Evolutionary conservation across 805 yeast species (phyloP).

Genomic region (Hanseniaspora lachancei): DNA sequence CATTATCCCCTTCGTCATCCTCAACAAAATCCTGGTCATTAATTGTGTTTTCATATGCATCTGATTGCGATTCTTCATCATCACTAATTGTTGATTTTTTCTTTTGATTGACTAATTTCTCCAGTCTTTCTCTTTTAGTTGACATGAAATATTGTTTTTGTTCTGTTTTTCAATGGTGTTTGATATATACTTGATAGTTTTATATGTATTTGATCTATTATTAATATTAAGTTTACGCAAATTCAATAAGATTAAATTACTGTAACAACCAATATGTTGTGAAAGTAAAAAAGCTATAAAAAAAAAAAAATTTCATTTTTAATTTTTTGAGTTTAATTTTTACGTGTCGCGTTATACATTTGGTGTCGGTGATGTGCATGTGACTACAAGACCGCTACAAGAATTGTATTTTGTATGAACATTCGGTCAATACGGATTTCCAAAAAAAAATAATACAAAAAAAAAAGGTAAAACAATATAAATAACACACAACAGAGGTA

Average conservation of each 20-base stretch:
- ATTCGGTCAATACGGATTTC: too few species aligned
- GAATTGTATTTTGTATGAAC: too few species aligned
- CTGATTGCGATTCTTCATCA: not conserved
- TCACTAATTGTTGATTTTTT: not conserved
- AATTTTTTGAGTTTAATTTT: not conserved
- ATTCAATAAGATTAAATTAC: too few species aligned
- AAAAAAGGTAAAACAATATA: not conserved
- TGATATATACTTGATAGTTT: too few species aligned
- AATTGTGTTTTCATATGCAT: not conserved
- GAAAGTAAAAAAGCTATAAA: too few species aligned
- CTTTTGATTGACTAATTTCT: constrained; percentile 2
- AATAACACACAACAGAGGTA: too few species aligned
- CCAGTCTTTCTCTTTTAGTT: constrained; percentile 9
- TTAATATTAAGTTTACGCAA: too few species aligned
- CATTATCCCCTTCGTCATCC: constrained; percentile 12
- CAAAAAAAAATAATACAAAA: not conserved
- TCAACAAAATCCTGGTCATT: not conserved
- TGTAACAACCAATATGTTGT: too few species aligned
- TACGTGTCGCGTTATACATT: not conserved
- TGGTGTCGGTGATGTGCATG: not conserved
- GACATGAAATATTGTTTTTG: not conserved
- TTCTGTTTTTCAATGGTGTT: not conserved
- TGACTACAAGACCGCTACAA: too few species aligned
- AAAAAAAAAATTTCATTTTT: too few species aligned
- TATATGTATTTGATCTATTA: too few species aligned